Percentiles rank a stretch among this genome's conserved stretches.
These are phyloP conservation scores for Mortierella antarctica DNA, from an alignment of 192 early-diverging fungal genomes.

Conservation along the genomic window DNA sequence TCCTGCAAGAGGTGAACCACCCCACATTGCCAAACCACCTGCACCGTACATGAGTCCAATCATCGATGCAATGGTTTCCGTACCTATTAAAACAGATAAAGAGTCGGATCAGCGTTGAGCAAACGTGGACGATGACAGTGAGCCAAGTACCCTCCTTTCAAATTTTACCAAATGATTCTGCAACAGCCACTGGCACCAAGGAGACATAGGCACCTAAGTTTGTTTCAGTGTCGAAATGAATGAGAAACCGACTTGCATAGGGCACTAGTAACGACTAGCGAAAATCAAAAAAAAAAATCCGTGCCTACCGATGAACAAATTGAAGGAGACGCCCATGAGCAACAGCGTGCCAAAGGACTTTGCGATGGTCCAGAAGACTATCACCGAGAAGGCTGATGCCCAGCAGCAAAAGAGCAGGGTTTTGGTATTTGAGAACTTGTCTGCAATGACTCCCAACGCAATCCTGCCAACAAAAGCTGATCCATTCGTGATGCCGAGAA, in stretches of 20 bases:
- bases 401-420: slow-evolving; percentile 37
- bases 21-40: slow-evolving; percentile 54
- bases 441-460: slow-evolving; percentile 43
- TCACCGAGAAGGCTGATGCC: slow-evolving; percentile 43
- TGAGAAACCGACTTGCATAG: neutral
- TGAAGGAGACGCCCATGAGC: slow-evolving; percentile 58
- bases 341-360: slow-evolving; percentile 51
- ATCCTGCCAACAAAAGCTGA: slow-evolving; percentile 43
- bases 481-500: slow-evolving; percentile 38
- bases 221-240: neutral
- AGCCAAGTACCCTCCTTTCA: neutral
- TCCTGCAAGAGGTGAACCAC: slow-evolving; percentile 54
- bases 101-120: neutral
- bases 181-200: slow-evolving; percentile 53
- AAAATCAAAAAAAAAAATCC: neutral
- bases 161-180: slow-evolving; percentile 52
- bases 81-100: slow-evolving; percentile 10
- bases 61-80: slow-evolving; percentile 52
- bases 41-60: slow-evolving; percentile 56
- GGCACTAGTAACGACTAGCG: neutral
- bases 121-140: neutral
- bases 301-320: slow-evolving; percentile 40
- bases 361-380: slow-evolving; percentile 63
- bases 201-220: slow-evolving; percentile 57
- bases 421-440: slow-evolving; percentile 55